Conservation (phyloP, 192 early-diverging fungal genomes). For the Spizellomyces punctatus region DNA sequence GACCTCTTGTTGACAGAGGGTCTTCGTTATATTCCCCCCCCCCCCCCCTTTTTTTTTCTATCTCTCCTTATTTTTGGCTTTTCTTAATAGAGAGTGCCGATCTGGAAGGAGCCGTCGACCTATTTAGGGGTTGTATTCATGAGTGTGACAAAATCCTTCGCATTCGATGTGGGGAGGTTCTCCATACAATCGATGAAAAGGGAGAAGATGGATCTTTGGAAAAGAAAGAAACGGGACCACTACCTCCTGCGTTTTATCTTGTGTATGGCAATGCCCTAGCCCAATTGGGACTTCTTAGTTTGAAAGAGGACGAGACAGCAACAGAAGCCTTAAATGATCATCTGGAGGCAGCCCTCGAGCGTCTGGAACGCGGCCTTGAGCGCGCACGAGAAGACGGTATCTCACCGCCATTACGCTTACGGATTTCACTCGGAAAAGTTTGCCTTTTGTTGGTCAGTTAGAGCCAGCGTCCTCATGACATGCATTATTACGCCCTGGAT, state of each 20-base stretch:
- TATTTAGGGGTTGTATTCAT: constrained; percentile 60
- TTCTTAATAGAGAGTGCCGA: constrained; percentile 29
- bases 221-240: constrained; percentile 1
- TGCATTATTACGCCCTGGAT: too few relatives aligned
- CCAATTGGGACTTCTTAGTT: constrained; percentile 41
- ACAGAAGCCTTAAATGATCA: constrained; percentile 2
- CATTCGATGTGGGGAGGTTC: constrained; percentile 12
- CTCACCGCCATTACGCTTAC: not conserved
- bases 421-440: constrained; percentile 1
- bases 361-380: constrained; percentile 24
- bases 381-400: constrained; percentile 15
- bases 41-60: not conserved
- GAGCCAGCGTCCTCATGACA: too few relatives aligned
- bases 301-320: constrained; percentile 14
- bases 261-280: constrained; percentile 59
- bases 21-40: not conserved
- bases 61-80: not conserved
- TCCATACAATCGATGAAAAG: not conserved
- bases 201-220: not conserved
- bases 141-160: constrained; percentile 64
- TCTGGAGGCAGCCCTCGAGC: constrained; percentile 26
- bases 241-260: constrained; percentile 54
- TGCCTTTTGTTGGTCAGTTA: not conserved
- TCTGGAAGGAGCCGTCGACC: constrained; percentile 40
- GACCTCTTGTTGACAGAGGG: too few relatives aligned